Base-by-base conservation (phyloP, 1,284 basidiomycete species). In the Thelephora terrestris region DNA sequence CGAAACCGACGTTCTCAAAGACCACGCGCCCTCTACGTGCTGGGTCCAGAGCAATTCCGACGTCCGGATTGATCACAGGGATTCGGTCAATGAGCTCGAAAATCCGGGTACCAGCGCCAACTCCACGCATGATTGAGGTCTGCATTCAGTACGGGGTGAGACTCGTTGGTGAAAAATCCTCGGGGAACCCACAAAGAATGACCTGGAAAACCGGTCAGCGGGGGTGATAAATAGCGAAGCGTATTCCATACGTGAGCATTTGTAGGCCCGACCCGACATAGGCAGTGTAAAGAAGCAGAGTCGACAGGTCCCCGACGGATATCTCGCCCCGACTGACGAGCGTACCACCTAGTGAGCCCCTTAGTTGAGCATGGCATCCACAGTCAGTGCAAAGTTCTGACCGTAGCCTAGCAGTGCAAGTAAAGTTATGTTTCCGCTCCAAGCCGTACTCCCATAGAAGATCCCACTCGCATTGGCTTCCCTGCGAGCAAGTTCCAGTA, bases 391-490 rank as follows among this genome's bases (percentile, higher is more conserved):
- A 17, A n/a, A n/a, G 2, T 7, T 57, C 70, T 48, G 52, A 85
- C 90, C 96, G 60, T 97, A 99, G 39, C 91, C 91, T 32, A 99
- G 72, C 34, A 99, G 67, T 45, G 85, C 90, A 39, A 99, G 71
- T 52, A 98, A 70, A 0, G 93, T 92, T 43, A 96, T 75, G 63
- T 99, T 99, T 9, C 96, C 96, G 46, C 92, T 92, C 77, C 94
- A 90, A 0, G 93, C 93, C 0, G 90, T 95, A 48, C 81, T 81
- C 14, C 91, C 94, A 64, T 91, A 97, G 70, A 97, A 98, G 51
- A 93, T 83, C 14, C 89, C 94, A 46, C 81, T 86, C 0, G 94
- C 94, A 52, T 88, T 73, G 0, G 95, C 92, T 67, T 99, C 95
- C 59, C 85, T 90, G 54, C 79, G 80, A 16, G 87, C 89, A 44